Evolutionary conservation across 2,329 filamentous ascomycete genomes (phyloP).

Genomic region (Fusarium armeniacum): DNA sequence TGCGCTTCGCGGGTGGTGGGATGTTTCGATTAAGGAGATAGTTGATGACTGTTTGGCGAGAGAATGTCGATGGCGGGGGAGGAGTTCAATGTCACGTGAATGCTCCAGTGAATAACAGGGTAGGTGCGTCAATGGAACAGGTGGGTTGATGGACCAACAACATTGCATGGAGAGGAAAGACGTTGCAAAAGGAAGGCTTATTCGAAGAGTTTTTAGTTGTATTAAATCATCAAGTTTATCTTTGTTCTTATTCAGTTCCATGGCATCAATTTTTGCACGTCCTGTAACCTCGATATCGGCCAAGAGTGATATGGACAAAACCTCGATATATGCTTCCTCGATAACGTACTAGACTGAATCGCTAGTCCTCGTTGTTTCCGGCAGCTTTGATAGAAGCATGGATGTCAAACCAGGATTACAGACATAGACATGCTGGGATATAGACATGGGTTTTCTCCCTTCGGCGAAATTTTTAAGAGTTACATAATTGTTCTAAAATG

Average conservation of each 20-base stretch:
- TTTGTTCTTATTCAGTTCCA: neutral
- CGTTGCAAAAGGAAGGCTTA: neutral
- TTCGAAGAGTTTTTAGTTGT: neutral
- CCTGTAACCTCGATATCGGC: neutral
- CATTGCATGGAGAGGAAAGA: neutral
- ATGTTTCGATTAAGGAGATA: conserved; percentile 57
- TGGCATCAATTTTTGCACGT: neutral
- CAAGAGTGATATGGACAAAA: conserved; percentile 4
- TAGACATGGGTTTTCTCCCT: conserved; percentile 22
- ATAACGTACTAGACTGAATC: conserved; percentile 40
- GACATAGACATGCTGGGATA: conserved; percentile 28
- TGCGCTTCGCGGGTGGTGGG: conserved; percentile 48
- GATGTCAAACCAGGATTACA: conserved; percentile 29
- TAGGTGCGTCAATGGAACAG: conserved; percentile 6
- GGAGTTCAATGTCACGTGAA: conserved; percentile 43
- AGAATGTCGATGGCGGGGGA: conserved; percentile 53
- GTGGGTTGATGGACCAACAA: conserved; percentile 16
- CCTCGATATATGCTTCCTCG: conserved; percentile 38
- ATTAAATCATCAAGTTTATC: neutral
- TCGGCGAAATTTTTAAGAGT: conserved; percentile 27
- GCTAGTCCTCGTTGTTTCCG: conserved; percentile 27
- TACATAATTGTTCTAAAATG: conserved; percentile 17
- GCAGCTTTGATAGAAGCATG: conserved; percentile 43
- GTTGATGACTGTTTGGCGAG: conserved; percentile 42
- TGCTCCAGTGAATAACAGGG: conserved; percentile 15